Evolutionary conservation across 164 flowering plant species (phyloP), one percentile per base, ranked within the genome.

Genomic region (Amborella trichopoda): DNA sequence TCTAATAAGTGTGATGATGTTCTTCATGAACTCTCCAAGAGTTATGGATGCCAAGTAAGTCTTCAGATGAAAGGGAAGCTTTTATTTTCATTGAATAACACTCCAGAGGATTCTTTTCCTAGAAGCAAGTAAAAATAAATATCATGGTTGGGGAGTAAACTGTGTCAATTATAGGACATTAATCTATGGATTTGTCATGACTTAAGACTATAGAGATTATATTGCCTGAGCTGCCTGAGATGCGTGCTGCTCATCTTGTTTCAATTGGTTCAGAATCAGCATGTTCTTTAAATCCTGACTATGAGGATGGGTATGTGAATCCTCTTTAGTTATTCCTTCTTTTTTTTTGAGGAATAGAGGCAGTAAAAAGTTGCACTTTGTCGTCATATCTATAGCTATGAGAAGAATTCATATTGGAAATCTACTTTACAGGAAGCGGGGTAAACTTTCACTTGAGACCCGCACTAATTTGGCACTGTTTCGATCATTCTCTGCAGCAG

Each of bases 191-290:
- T 46, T 36, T 54, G 23, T 46, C 41, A 40, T 48, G 39, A 28
- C 57, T 57, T 44, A 67, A 89, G 98, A 63, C 64, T 26, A 59
- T 62, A 45, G 99, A 91, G 68, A 74, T 91, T 56, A 75, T 67
- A 26, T 65, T 87, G 54, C 99, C 99, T 14, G 99, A 91, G 73
- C 65, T 91, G 46, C 68, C 51, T 22, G 81, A 84, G 65, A 80
- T 91, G 99, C 83, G 79, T 18, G 62, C 66, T 52, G 81, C 99
- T 41, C 96, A 91, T 71, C n/a, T 77, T 60, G 90, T 87, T 71
- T 78, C 95, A 3, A 75, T 87, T 68, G 99, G 99, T 42, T 73
- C 90, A 38, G 96, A 87, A 65, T 2, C 70, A 24, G 20, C 73
- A n/a, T 48, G 62, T 50, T 56, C 76, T 5, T 26, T 87, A 50